These are phyloP conservation scores for Leucaena leucocephala DNA, from an alignment of 306 rosid species.

Conservation along the genomic window DNA sequence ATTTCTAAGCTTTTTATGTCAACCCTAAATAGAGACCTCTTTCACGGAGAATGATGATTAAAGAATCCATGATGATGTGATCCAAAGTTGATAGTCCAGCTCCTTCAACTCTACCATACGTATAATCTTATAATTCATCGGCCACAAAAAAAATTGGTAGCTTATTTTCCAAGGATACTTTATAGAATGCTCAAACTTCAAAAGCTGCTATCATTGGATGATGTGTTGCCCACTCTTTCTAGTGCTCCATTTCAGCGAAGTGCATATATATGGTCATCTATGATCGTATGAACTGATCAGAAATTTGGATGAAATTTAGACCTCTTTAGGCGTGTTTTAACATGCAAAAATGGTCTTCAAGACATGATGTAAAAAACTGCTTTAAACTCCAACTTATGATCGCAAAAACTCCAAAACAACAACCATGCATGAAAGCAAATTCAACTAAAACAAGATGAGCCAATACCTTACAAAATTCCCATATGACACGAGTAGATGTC, in stretches of 20 bases:
- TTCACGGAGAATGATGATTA: too few relatives aligned
- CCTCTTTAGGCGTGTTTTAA: background rate
- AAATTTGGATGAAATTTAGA: background rate
- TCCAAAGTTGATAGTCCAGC: background rate
- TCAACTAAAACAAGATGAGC: background rate
- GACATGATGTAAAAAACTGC: background rate
- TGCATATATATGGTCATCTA: background rate
- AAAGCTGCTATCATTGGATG: background rate
- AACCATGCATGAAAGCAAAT: conserved; percentile 1
- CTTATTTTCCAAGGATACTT: background rate
- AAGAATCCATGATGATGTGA: too few relatives aligned
- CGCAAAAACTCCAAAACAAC: background rate
- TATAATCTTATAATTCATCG: too few relatives aligned
- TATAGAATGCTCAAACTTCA: too few relatives aligned
- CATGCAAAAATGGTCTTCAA: background rate
- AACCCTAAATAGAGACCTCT: too few relatives aligned
- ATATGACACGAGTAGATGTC: background rate
- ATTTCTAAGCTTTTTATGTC: too few relatives aligned
- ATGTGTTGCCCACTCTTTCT: background rate
- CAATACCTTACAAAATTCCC: background rate
- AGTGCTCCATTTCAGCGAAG: background rate
- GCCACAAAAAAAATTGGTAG: too few relatives aligned
- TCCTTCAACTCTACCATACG: background rate
- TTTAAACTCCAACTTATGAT: background rate
- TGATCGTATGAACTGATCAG: background rate